Evolutionary conservation across 2,329 filamentous ascomycete genomes (phyloP).

Genomic region (Bisporella sp.): DNA sequence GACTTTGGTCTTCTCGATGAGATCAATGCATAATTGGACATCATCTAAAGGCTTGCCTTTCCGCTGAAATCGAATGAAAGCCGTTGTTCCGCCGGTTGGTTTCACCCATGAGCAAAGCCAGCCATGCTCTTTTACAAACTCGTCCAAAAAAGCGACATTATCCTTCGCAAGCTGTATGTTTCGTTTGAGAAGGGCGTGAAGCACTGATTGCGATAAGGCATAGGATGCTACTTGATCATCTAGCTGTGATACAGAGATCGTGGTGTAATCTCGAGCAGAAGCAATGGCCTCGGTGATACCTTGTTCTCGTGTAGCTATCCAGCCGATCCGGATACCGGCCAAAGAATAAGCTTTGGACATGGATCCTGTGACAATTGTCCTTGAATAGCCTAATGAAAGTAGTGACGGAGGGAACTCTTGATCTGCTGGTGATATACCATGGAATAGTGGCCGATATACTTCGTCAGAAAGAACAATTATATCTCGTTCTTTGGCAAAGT

Average conservation of each 20-base stretch:
- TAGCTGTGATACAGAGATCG: constrained; percentile 76
- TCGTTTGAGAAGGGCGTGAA: constrained; percentile 54
- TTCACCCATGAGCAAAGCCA: constrained; percentile 63
- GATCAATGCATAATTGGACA: constrained; percentile 60
- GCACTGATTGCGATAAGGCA: constrained; percentile 58
- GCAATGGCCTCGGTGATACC: constrained; percentile 58
- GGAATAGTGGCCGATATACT: constrained; percentile 79
- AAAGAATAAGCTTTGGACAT: constrained; percentile 82
- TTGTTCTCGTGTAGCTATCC: constrained; percentile 64
- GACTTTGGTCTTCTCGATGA: constrained; percentile 63
- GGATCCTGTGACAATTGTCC: constrained; percentile 67
- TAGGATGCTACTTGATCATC: constrained; percentile 74
- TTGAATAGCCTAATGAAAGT: constrained; percentile 64
- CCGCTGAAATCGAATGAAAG: constrained; percentile 63
- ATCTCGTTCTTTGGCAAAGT: constrained; percentile 52
- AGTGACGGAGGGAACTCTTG: constrained; percentile 57
- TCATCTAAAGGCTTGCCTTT: constrained; percentile 60
- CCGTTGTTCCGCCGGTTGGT: constrained; percentile 73
- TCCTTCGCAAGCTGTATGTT: constrained; percentile 61
- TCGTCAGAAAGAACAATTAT: constrained; percentile 71
- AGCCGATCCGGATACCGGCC: constrained; percentile 75
- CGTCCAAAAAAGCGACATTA: constrained; percentile 60
- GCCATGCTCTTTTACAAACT: constrained; percentile 58
- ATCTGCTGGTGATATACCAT: constrained; percentile 33
- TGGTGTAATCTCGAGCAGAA: constrained; percentile 70